phyloP scores from a whole-genome alignment of 768 basidiomycete genomes.

The Boletus reticuloceps region DNA sequence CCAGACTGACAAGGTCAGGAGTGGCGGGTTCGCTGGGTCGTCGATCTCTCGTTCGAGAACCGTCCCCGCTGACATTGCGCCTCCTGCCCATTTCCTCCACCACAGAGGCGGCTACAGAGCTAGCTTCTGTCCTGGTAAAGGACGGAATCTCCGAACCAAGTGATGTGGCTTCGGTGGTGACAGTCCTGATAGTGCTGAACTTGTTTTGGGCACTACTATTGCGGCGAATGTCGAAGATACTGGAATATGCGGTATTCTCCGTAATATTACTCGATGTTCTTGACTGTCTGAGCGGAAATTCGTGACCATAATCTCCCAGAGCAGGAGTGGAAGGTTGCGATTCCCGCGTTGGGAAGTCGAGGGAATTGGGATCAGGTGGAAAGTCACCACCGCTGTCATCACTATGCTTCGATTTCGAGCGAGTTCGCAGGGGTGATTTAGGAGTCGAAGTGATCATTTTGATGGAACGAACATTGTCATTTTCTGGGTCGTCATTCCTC shows the following conservation, averaged over 20 bases:
- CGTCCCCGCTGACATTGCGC: slow-evolving; percentile 26
- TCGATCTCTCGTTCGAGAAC: slow-evolving; percentile 47
- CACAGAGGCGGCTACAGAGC: slow-evolving; percentile 50
- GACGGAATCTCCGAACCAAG: slow-evolving; percentile 58
- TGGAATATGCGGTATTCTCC: slow-evolving; percentile 56
- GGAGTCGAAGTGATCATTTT: slow-evolving; percentile 37
- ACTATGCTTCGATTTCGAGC: slow-evolving; percentile 21
- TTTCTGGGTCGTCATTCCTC: slow-evolving; percentile 26
- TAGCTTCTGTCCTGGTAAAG: slow-evolving; percentile 63
- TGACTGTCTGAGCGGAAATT: slow-evolving; percentile 53
- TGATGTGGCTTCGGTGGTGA: slow-evolving; percentile 79
- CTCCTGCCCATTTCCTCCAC: slow-evolving; percentile 40
- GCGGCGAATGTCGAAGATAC: slow-evolving; percentile 53
- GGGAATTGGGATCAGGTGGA: slow-evolving; percentile 18
- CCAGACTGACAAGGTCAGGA: slow-evolving; percentile 63
- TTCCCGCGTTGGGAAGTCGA: slow-evolving; percentile 34
- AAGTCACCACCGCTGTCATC: slow-evolving; percentile 6
- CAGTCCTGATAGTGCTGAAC: slow-evolving; percentile 79
- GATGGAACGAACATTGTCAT: slow-evolving; percentile 39
- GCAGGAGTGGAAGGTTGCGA: slow-evolving; percentile 36
- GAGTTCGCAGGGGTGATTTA: slow-evolving; percentile 53
- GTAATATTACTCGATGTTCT: slow-evolving; percentile 61
- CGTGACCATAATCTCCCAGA: slow-evolving; percentile 31
- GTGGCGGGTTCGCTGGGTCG: slow-evolving; percentile 60
- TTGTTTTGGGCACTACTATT: slow-evolving; percentile 49